Conservation (phyloP, 2,329 filamentous ascomycete species). For the Monosporascus sp. region DNA sequence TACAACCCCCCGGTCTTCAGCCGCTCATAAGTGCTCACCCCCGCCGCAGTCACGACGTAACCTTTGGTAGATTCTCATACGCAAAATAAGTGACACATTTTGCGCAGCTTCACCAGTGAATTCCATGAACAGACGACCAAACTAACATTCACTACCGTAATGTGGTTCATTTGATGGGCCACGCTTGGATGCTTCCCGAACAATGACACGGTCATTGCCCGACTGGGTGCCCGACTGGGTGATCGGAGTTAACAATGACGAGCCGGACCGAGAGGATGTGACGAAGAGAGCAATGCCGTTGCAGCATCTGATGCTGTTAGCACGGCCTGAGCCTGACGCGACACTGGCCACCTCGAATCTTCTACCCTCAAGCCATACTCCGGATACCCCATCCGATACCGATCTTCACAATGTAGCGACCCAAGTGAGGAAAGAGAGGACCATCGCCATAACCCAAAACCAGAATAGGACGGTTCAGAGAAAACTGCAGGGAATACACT, state of each 20-base stretch:
- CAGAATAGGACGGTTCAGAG: constrained; percentile 17
- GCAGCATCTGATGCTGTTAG: too few species aligned
- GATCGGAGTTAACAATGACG: background rate
- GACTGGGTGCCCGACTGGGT: constrained; percentile 15
- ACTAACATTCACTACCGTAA: background rate
- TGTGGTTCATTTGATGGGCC: background rate
- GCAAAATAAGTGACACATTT: too few species aligned
- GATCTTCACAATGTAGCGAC: background rate
- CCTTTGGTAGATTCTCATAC: too few species aligned
- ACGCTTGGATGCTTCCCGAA: background rate
- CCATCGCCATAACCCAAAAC: constrained; percentile 11
- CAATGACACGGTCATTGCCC: background rate
- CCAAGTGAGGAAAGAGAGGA: constrained; percentile 2
- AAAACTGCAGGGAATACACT: constrained; percentile 18
- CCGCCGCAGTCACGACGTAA: too few species aligned
- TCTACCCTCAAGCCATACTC: background rate
- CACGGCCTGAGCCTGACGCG: background rate
- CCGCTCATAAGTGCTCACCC: background rate
- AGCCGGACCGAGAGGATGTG: background rate
- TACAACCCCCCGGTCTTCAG: background rate
- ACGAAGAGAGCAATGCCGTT: too few species aligned
- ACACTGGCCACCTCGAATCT: background rate
- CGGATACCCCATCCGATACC: constrained; percentile 1
- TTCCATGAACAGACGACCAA: background rate
- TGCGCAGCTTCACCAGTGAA: too few species aligned